Evolutionary conservation across 257 asterid species (phyloP), one percentile per base, ranked within the genome.

Genomic region (Linderniella brevidens): DNA sequence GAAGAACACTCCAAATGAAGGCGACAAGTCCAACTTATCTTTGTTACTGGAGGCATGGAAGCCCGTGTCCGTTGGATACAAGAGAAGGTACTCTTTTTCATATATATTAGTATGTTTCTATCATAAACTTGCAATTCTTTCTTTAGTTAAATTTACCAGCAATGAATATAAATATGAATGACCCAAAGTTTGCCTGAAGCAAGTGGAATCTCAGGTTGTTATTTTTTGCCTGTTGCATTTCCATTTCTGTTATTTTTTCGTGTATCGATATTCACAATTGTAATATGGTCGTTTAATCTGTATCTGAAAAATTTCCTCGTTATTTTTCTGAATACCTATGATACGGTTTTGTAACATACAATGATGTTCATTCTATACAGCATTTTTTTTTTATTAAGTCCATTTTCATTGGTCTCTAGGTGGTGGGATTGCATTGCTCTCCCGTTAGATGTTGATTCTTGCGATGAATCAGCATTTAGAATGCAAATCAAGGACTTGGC

Each of bases 341-440:
- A n/a, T n/a, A n/a, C n/a, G n/a, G n/a, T n/a, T n/a, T n/a, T 39
- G 1, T 11, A 3, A 39, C 13, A 13, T 39, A 39, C 4, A 9
- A 39, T 9, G 13, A 9, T 13, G 9, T 13, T 39, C 4, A 1
- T 2, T 1, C 13, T 39, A 39, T 10, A 39, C 13, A 13, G 13
- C 9, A 39, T 39, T 13, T 39, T 11, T 3, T 39, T n/a, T n/a
- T n/a, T n/a, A n/a, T n/a, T n/a, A n/a, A n/a, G n/a, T n/a, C n/a
- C n/a, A n/a, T n/a, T n/a, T 39, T 39, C 15, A 3, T 57, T 64
- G 51, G 17, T 63, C 51, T 68, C 35, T 55, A 88, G 97, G 75
- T 90, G 99, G 96, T 90, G 96, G 96, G 94, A 76, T 35, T 79
- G 93, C 73, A 63, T 85, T 63, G 78, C 93, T 48, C 74, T 81